These are phyloP conservation scores for Nakazawaea anatomiae DNA, from an alignment of 805 yeast species.

Conservation along the genomic window DNA sequence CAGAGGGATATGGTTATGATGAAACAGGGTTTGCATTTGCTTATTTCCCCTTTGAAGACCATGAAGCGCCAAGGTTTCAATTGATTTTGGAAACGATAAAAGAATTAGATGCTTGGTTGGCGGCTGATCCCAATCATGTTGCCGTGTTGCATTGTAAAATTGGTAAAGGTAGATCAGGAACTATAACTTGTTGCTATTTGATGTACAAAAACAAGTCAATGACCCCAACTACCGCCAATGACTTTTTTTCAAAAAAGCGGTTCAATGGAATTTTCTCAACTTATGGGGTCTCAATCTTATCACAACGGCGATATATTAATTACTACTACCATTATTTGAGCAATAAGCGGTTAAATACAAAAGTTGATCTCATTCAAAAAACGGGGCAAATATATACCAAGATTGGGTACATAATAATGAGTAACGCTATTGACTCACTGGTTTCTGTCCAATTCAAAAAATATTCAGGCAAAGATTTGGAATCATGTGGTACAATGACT, in stretches of 20 bases:
- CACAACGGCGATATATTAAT: slow-evolving; percentile 61
- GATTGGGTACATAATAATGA: neutral
- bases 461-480: neutral
- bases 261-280: slow-evolving; percentile 22
- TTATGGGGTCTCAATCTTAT: slow-evolving; percentile 62
- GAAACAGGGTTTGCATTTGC: slow-evolving; percentile 32
- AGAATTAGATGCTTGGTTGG: slow-evolving; percentile 40
- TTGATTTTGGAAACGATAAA: slow-evolving; percentile 38
- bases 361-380: neutral
- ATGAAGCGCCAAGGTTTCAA: slow-evolving; percentile 63
- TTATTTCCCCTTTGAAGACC: slow-evolving; percentile 66
- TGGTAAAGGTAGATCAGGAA: slow-evolving; percentile 91
- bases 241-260: slow-evolving; percentile 48
- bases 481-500: neutral
- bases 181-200: slow-evolving; percentile 64
- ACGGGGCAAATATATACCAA: neutral
- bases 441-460: neutral
- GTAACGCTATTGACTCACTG: neutral
- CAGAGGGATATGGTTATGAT: slow-evolving; percentile 40
- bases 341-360: neutral
- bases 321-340: slow-evolving; percentile 36
- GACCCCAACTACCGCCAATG: slow-evolving; percentile 40
- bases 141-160: slow-evolving; percentile 83
- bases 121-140: slow-evolving; percentile 21
- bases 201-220: slow-evolving; percentile 38